Conservation (phyloP, 208 protist species). For the Sergeia podlipaevii region DNA sequence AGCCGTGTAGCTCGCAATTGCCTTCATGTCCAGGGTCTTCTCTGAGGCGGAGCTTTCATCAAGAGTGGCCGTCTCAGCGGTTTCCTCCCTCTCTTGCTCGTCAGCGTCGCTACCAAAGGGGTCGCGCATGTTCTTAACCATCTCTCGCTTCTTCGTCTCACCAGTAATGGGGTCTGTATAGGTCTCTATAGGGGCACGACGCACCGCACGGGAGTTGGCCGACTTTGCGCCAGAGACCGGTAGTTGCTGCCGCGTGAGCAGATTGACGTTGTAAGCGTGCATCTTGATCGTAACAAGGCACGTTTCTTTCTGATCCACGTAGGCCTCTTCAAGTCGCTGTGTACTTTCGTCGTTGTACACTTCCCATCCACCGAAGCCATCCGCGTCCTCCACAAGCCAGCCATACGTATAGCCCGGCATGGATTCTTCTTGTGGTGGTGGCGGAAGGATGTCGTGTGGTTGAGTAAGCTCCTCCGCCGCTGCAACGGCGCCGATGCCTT, state of each 20-base stretch:
- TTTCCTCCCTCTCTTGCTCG: background rate
- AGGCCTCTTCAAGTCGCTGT: slow-evolving; percentile 57
- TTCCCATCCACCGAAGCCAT: slow-evolving; percentile 53
- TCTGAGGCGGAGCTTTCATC: slow-evolving; percentile 10
- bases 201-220: slow-evolving; percentile 25
- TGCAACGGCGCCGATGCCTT: background rate
- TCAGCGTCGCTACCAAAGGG: slow-evolving; percentile 36
- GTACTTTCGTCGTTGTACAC: slow-evolving; percentile 44
- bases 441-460: background rate
- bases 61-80: background rate
- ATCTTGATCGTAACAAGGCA: slow-evolving; percentile 57
- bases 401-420: slow-evolving; percentile 12
- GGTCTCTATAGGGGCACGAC: slow-evolving; percentile 33
- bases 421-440: background rate
- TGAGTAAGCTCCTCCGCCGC: background rate
- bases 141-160: slow-evolving; percentile 16
- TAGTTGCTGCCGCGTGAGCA: slow-evolving; percentile 52
- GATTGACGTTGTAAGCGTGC: slow-evolving; percentile 56
- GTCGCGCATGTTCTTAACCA: slow-evolving; percentile 16
- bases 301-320: slow-evolving; percentile 14
- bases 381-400: slow-evolving; percentile 71
- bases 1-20: slow-evolving; percentile 1
- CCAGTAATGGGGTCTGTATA: slow-evolving; percentile 24
- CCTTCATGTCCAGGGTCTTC: slow-evolving; percentile 7
- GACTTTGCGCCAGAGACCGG: background rate